phyloP scores from a whole-genome alignment of 345 rosid genomes.

The Excoecaria agallocha region DNA sequence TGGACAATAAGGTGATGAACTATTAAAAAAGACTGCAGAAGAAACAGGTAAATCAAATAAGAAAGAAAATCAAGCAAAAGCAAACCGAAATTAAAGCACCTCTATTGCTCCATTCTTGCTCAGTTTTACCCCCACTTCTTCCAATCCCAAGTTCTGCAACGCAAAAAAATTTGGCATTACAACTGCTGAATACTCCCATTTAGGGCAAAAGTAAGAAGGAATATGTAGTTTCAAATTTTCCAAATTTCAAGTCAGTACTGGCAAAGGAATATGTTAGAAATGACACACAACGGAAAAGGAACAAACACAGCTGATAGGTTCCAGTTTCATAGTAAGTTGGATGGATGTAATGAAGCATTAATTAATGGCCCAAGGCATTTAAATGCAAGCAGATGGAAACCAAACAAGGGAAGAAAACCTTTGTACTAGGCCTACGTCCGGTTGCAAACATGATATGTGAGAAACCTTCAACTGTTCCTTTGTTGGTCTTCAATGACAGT shows the following conservation, averaged over 20 bases:
- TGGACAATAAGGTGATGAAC: slow-evolving; percentile 31
- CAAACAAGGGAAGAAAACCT: slow-evolving; percentile 43
- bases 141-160: slow-evolving; percentile 89
- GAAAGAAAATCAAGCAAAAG: slow-evolving; percentile 13
- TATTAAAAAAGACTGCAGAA: background rate
- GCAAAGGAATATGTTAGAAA: background rate
- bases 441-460: slow-evolving; percentile 98
- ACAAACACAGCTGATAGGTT: background rate
- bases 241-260: background rate
- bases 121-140: slow-evolving; percentile 68
- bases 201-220: background rate
- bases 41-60: background rate
- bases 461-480: slow-evolving; percentile 81
- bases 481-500: slow-evolving; percentile 74
- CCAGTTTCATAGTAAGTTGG: background rate
- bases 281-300: background rate
- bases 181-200: slow-evolving; percentile 1
- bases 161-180: slow-evolving; percentile 22
- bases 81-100: slow-evolving; percentile 31
- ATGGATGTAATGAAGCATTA: background rate
- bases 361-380: background rate
- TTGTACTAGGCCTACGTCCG: slow-evolving; percentile 90
- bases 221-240: background rate
- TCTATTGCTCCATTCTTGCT: slow-evolving; percentile 82
- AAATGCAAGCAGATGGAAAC: slow-evolving; percentile 4